A percentile compares a stretch with the other conserved stretches of the same genome.
These are phyloP conservation scores for Microbotryomycetes sp. DNA, from an alignment of 1,284 basidiomycete species.

Conservation along the genomic window DNA sequence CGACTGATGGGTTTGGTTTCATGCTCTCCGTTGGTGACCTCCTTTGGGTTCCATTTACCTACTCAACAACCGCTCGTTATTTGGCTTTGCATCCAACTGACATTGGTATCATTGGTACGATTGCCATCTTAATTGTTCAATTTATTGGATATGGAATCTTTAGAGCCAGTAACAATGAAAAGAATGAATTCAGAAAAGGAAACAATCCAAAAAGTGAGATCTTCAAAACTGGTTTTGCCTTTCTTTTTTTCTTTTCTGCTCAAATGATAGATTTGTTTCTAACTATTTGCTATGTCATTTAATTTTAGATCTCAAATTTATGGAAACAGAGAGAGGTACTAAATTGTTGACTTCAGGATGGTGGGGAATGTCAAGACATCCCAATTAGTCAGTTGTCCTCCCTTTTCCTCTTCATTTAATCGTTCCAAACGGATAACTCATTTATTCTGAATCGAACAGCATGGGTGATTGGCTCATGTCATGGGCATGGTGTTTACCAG, in stretches of 20 bases:
- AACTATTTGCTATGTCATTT: background rate
- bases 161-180: slow-evolving; percentile 80
- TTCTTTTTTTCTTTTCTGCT: background rate
- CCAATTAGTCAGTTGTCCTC: slow-evolving; percentile 47
- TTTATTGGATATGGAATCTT: slow-evolving; percentile 85
- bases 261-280: background rate
- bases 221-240: background rate
- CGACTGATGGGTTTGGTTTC: slow-evolving; percentile 95
- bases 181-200: slow-evolving; percentile 91
- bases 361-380: slow-evolving; percentile 94
- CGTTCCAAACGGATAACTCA: background rate
- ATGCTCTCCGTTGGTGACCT: slow-evolving; percentile 95
- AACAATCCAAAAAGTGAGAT: slow-evolving; percentile 75
- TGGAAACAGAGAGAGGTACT: slow-evolving; percentile 78
- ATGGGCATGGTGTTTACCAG: slow-evolving; percentile 89
- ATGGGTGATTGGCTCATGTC: slow-evolving; percentile 78
- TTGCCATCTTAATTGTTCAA: slow-evolving; percentile 62
- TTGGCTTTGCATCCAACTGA: slow-evolving; percentile 80
- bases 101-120: slow-evolving; percentile 60
- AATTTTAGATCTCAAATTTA: slow-evolving; percentile 59
- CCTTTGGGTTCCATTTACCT: slow-evolving; percentile 90
- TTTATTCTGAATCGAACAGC: slow-evolving; percentile 42
- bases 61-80: slow-evolving; percentile 88
- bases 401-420: background rate
- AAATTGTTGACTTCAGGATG: slow-evolving; percentile 91